phyloP scores from a whole-genome alignment of 2,329 filamentous ascomycete genomes.

The Pseudogymnoascus sp. region DNA sequence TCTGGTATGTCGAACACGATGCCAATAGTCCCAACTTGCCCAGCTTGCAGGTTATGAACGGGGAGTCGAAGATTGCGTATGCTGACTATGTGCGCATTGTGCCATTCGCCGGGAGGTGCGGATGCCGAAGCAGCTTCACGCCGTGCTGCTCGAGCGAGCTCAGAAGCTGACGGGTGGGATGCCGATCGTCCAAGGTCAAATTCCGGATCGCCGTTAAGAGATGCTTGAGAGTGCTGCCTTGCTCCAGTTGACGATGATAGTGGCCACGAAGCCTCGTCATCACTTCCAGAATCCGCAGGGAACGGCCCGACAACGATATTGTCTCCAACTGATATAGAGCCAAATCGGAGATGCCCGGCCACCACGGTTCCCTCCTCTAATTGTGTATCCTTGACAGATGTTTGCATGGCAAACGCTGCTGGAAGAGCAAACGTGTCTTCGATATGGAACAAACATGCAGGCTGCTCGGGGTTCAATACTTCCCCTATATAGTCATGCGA shows the following conservation, averaged over 20 bases:
- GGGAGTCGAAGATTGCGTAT: conserved; percentile 82
- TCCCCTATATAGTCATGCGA: conserved; percentile 47
- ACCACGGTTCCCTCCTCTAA: conserved; percentile 61
- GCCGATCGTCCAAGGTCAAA: conserved; percentile 32
- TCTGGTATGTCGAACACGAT: conserved; percentile 50
- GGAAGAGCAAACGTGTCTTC: conserved; percentile 81
- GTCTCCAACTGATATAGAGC: conserved; percentile 69
- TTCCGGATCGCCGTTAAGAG: neutral
- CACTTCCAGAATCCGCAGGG: conserved; percentile 44
- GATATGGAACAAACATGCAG: conserved; percentile 69
- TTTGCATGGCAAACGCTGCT: conserved; percentile 47
- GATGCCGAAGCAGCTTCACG: conserved; percentile 39
- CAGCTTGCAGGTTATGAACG: conserved; percentile 64
- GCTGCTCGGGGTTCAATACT: conserved; percentile 50
- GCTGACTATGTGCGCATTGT: conserved; percentile 70
- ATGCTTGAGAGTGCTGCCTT: neutral
- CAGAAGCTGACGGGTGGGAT: conserved; percentile 46
- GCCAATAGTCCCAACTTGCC: conserved; percentile 86
- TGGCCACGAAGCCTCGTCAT: conserved; percentile 10
- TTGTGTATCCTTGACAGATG: conserved; percentile 32
- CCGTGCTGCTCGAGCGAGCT: conserved; percentile 44
- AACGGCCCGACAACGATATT: conserved; percentile 74
- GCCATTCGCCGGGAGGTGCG: conserved; percentile 62
- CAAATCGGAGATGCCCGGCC: conserved; percentile 76
- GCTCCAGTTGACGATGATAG: neutral